phyloP scores from a whole-genome alignment of 306 rosid genomes.

The Cotoneaster glaucophyllus region DNA sequence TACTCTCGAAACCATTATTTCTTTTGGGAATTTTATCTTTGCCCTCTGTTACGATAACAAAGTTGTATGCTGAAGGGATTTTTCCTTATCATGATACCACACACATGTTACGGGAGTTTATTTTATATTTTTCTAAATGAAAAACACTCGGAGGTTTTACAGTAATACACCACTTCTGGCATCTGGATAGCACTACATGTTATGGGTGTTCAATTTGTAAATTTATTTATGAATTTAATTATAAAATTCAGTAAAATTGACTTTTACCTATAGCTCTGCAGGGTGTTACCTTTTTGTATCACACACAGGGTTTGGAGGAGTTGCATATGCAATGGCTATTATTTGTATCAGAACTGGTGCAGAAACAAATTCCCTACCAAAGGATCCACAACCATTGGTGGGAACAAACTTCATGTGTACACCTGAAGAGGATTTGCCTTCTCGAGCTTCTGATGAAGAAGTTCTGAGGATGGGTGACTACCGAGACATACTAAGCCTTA shows the following conservation, averaged over 20 bases:
- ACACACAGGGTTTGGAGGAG: slow-evolving; percentile 96
- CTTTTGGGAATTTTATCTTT: background rate
- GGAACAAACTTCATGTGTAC: slow-evolving; percentile 20
- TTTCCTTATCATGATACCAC: background rate
- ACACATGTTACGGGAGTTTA: background rate
- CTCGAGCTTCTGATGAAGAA: slow-evolving; percentile 53
- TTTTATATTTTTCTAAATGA: background rate
- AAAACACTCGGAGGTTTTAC: background rate
- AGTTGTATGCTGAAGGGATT: background rate
- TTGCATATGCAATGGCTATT: slow-evolving; percentile 79
- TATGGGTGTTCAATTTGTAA: background rate
- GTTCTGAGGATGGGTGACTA: slow-evolving; percentile 76
- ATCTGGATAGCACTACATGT: background rate
- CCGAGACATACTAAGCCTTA: slow-evolving; percentile 88
- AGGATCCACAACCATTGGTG: slow-evolving; percentile 35
- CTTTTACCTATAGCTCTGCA: slow-evolving; percentile 49
- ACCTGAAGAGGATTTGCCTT: slow-evolving; percentile 33
- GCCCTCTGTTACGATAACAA: background rate
- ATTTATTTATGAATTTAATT: background rate
- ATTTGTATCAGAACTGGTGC: slow-evolving; percentile 59
- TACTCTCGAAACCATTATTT: background rate
- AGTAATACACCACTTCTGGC: background rate
- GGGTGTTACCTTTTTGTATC: slow-evolving; percentile 78
- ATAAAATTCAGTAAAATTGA: slow-evolving; percentile 12
- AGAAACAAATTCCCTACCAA: slow-evolving; percentile 38